Evolutionary conservation across 768 basidiomycete species (phyloP).

Genomic region (Cystofilobasidium capitatum): DNA sequence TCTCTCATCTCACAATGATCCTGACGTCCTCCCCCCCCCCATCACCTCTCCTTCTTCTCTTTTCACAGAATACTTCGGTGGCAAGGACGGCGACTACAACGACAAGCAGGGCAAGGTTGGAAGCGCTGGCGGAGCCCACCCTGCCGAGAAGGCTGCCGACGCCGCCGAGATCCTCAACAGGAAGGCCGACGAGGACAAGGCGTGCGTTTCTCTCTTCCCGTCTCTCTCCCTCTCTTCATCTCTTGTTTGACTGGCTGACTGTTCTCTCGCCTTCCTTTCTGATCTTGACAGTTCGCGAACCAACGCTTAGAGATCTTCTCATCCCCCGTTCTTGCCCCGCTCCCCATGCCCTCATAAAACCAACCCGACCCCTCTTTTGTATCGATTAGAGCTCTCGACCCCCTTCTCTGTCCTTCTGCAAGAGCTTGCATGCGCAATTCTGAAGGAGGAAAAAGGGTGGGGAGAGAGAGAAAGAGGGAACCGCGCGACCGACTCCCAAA

Average conservation of each 20-base stretch:
- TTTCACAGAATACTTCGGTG: neutral
- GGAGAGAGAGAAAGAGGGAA: no score
- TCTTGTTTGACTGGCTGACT: neutral
- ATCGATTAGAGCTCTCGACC: no score
- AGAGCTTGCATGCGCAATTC: no score
- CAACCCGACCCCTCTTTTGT: no score
- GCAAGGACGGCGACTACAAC: constrained; percentile 11
- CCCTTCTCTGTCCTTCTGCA: no score
- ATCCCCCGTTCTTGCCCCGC: no score
- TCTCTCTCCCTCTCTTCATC: neutral
- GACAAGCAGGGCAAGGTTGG: neutral
- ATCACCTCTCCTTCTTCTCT: neutral
- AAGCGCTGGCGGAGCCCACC: neutral
- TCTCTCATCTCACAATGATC: neutral
- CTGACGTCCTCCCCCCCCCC: no score
- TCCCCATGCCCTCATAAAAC: no score
- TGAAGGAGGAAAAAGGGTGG: no score
- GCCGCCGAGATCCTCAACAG: neutral
- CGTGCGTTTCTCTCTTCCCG: neutral
- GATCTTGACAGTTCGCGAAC: neutral
- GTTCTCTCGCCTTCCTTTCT: neutral
- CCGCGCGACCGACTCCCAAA: no score
- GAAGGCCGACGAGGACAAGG: constrained; percentile 6
- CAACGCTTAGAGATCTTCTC: constrained; percentile 3
- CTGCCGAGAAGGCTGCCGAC: constrained; percentile 1